A percentile compares a stretch with the other conserved stretches of the same genome.
phyloP scores from a whole-genome alignment of 176 grass and related monocot species.

The Eleusine coracana region DNA sequence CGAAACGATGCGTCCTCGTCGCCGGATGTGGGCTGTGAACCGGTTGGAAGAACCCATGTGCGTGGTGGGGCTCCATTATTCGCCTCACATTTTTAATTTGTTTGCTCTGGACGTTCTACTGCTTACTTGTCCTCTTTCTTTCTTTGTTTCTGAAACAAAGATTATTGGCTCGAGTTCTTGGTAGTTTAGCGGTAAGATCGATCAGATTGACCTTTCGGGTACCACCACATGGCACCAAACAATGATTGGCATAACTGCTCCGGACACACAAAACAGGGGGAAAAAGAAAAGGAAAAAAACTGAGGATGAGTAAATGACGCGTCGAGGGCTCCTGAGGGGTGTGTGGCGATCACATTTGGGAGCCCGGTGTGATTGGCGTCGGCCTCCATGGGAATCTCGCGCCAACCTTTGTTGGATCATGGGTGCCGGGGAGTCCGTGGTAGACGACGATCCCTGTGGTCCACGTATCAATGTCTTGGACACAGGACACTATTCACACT shows the following conservation, averaged over 20 bases:
- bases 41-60: slow-evolving; percentile 38
- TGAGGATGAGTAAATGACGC: too few relatives aligned
- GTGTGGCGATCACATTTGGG: too few relatives aligned
- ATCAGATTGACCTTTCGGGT: slow-evolving; percentile 34
- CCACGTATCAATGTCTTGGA: too few relatives aligned
- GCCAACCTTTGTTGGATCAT: too few relatives aligned
- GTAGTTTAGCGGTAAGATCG: background rate
- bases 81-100: background rate
- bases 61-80: background rate
- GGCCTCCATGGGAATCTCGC: too few relatives aligned
- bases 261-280: background rate
- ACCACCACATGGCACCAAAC: background rate
- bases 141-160: background rate
- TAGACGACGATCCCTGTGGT: too few relatives aligned
- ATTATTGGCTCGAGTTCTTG: background rate
- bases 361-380: too few relatives aligned
- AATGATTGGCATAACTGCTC: slow-evolving; percentile 17
- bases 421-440: too few relatives aligned
- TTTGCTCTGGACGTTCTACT: background rate
- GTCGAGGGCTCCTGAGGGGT: too few relatives aligned
- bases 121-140: background rate
- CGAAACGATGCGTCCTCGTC: background rate
- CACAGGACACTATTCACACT: too few relatives aligned
- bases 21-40: background rate
- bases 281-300: too few relatives aligned